Percentiles rank a stretch among this genome's conserved stretches.
Evolutionary conservation across 164 flowering plant genomes (phyloP).

Genomic region (Echeveria elegans): DNA sequence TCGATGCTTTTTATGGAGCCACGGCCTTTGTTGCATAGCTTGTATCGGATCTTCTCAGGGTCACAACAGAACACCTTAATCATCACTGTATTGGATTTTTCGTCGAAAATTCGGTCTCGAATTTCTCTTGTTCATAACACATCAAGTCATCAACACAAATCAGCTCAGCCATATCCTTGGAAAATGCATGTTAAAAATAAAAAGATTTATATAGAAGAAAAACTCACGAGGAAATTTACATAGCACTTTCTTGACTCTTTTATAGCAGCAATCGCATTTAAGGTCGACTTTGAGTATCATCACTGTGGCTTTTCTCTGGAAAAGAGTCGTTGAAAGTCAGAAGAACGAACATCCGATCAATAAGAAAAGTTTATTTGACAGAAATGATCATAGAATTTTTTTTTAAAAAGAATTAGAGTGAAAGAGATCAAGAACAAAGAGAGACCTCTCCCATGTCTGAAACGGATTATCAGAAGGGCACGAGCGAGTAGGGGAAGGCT

Average conservation of each 20-base stretch:
- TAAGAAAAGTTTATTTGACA: too few species aligned
- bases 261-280: conserved; percentile 34
- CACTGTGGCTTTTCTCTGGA: conserved; percentile 14
- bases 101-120: conserved; percentile 40
- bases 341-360: too few species aligned
- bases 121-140: conserved; percentile 42
- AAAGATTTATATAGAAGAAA: conserved; percentile 4
- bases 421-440: too few species aligned
- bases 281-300: conserved; percentile 46
- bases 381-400: too few species aligned
- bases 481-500: too few species aligned
- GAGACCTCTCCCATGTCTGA: too few species aligned
- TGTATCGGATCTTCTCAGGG: conserved; percentile 43
- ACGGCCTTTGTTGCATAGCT: conserved; percentile 41
- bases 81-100: conserved; percentile 39
- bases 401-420: too few species aligned
- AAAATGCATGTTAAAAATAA: too few species aligned
- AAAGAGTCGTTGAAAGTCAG: too few species aligned
- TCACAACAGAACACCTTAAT: conserved; percentile 45
- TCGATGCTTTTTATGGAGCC: conserved; percentile 42
- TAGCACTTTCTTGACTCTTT: conserved; percentile 41
- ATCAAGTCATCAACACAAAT: too few species aligned
- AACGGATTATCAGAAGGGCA: too few species aligned
- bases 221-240: conserved; percentile 40
- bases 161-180: too few species aligned